Percentiles rank a stretch among this genome's conserved stretches.
Evolutionary conservation across 2,329 filamentous ascomycete species (phyloP).

Genomic region (Keithomyces neogunnii): DNA sequence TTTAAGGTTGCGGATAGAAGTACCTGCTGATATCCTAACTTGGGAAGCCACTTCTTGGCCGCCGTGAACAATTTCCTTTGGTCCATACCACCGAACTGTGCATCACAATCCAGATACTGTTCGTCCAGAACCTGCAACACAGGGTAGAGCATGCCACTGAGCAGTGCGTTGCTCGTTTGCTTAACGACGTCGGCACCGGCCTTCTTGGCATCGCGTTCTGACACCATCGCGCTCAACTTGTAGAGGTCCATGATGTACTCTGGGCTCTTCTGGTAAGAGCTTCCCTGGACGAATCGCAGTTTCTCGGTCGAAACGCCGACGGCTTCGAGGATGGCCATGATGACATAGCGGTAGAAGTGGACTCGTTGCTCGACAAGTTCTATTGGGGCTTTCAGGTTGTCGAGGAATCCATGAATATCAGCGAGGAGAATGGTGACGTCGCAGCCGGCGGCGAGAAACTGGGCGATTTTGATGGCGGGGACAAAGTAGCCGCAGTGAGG

Average conservation of each 20-base stretch:
- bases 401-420: conserved; percentile 69
- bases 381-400: conserved; percentile 78
- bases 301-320: conserved; percentile 72
- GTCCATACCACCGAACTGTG: conserved; percentile 77
- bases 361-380: conserved; percentile 78
- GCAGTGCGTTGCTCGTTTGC: conserved; percentile 68
- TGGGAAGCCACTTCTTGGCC: conserved; percentile 76
- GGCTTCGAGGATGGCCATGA: conserved; percentile 66
- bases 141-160: conserved; percentile 41
- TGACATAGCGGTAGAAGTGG: conserved; percentile 73
- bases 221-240: conserved; percentile 60
- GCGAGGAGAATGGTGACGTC: conserved; percentile 71
- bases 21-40: conserved; percentile 70
- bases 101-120: conserved; percentile 78
- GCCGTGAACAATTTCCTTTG: conserved; percentile 85
- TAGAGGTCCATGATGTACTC: conserved; percentile 87
- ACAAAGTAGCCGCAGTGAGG: conserved; percentile 89
- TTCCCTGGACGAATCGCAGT: conserved; percentile 77
- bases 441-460: conserved; percentile 78
- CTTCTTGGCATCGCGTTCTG: conserved; percentile 77
- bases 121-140: conserved; percentile 81
- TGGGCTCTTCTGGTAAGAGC: conserved; percentile 64
- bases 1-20: background rate
- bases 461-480: conserved; percentile 79
- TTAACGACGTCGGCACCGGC: conserved; percentile 93